Conservation (phyloP, 768 basidiomycete genomes). For the Tulasnella calospora region DNA sequence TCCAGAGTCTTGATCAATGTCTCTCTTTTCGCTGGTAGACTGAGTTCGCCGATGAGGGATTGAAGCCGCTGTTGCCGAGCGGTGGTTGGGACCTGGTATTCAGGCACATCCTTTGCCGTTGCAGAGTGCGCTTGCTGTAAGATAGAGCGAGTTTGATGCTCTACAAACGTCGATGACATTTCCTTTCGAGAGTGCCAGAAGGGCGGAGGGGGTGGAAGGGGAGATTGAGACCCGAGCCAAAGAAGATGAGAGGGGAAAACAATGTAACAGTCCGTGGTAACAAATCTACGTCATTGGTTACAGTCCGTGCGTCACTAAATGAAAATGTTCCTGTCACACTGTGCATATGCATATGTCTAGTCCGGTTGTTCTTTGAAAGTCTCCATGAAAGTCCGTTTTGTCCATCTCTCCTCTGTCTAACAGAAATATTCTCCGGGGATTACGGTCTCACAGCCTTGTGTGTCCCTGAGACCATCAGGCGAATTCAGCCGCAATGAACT, state of each 20-base stretch:
- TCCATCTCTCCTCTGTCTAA: neutral
- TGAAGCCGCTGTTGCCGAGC: slow-evolving; percentile 20
- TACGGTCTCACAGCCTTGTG: slow-evolving; percentile 14
- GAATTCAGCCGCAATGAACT: neutral
- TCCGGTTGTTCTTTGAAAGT: neutral
- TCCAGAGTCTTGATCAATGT: slow-evolving; percentile 3
- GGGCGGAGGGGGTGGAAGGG: neutral
- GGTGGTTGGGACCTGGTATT: neutral
- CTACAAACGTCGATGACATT: slow-evolving; percentile 9
- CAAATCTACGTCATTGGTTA: neutral
- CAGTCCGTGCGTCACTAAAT: neutral
- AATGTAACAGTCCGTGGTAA: neutral
- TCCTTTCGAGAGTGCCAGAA: neutral
- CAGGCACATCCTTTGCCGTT: neutral
- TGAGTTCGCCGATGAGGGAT: slow-evolving; percentile 15
- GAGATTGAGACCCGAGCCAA: neutral
- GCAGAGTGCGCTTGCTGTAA: neutral
- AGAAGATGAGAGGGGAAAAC: neutral
- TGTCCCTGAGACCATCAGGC: slow-evolving; percentile 7
- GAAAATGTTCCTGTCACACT: neutral
- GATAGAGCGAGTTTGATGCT: slow-evolving; percentile 17
- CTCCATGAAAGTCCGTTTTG: neutral
- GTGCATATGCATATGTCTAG: neutral
- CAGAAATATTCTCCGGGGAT: slow-evolving; percentile 25
- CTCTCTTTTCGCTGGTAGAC: slow-evolving; percentile 14